These are phyloP conservation scores for Schizophyllum amplum DNA, from an alignment of 1,284 basidiomycete species.

Conservation along the genomic window DNA sequence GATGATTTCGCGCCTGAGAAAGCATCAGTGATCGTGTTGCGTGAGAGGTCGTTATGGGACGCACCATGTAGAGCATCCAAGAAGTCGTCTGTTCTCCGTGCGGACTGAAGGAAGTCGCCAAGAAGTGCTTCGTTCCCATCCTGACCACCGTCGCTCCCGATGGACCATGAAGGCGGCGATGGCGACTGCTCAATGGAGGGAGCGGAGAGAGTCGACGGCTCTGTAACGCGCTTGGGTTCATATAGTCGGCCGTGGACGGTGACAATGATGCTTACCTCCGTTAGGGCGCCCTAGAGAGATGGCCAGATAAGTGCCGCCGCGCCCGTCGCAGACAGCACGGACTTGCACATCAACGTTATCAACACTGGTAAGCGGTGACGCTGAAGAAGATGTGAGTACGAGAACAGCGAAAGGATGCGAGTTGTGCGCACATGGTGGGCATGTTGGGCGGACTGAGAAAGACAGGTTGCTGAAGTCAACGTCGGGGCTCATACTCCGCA, in stretches of 20 bases:
- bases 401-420: not conserved
- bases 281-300: not conserved
- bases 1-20: not conserved
- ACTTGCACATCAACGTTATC: not conserved
- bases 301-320: not conserved
- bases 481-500: not conserved
- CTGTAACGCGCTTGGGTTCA: not conserved
- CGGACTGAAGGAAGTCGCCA: not conserved
- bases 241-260: not conserved
- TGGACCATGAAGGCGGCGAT: not conserved
- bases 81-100: not conserved
- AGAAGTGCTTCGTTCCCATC: not conserved
- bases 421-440: not conserved
- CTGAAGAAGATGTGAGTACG: not conserved
- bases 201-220: not conserved
- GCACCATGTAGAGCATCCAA: not conserved
- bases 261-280: not conserved
- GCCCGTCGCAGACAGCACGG: not conserved
- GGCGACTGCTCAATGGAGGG: not conserved
- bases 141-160: not conserved
- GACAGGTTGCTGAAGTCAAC: not conserved
- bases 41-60: not conserved
- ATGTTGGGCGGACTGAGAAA: not conserved
- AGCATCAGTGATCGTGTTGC: not conserved
- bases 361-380: not conserved